Evolutionary conservation across 169 alveolate genomes (phyloP).

Genomic region (Neospora caninum): DNA sequence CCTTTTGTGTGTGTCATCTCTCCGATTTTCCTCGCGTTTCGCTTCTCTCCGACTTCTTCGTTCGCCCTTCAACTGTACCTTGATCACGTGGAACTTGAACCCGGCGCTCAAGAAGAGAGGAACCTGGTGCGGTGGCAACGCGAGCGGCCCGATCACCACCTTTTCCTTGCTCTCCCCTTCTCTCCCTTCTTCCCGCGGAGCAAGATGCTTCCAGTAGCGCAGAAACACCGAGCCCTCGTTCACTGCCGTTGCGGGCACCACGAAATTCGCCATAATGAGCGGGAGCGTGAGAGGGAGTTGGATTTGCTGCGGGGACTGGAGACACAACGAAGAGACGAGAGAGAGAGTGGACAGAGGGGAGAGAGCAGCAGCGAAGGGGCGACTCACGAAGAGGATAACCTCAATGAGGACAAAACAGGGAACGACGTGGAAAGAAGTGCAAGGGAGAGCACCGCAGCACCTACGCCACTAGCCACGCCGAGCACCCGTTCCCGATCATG

Average conservation of each 20-base stretch:
- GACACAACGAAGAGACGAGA: neutral
- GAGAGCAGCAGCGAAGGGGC: neutral
- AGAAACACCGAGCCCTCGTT: neutral
- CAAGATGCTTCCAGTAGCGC: slow-evolving; percentile 6
- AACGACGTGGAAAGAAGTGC: neutral
- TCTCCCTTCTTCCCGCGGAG: neutral
- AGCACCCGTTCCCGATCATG: no score
- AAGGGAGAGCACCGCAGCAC: no score
- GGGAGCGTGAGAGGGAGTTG: slow-evolving; percentile 1
- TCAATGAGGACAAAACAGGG: no score
- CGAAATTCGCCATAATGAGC: neutral
- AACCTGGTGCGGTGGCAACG: slow-evolving; percentile 14
- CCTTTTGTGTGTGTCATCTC: neutral
- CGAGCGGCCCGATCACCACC: neutral
- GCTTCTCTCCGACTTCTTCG: neutral
- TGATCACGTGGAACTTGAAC: neutral
- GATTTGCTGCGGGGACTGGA: neutral
- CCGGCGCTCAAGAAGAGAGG: neutral
- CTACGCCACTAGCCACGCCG: no score
- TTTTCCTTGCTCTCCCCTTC: neutral
- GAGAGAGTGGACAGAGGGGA: neutral
- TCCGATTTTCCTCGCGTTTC: neutral
- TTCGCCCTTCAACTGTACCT: neutral
- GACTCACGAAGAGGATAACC: neutral
- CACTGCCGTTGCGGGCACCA: neutral